Conservation (phyloP, 179 eudicot species). For the Beta lomatogona region DNA sequence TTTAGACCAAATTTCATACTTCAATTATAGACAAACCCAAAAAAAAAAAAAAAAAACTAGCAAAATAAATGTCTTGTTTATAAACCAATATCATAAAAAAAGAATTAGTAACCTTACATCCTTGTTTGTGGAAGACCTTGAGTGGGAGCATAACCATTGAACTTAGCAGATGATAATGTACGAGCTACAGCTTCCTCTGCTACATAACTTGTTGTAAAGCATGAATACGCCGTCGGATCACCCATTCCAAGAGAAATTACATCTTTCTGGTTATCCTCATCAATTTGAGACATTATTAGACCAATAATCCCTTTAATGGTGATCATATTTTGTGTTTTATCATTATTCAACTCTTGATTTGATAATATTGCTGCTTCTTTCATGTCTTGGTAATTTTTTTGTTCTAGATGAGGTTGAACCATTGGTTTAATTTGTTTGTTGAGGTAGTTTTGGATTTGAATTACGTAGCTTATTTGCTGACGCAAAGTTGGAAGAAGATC, state of each 20-base stretch:
- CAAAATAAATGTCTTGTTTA: background rate
- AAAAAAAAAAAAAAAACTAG: no score
- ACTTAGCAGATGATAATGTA: conserved; percentile 48
- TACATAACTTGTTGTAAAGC: conserved; percentile 55
- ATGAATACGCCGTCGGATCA: conserved; percentile 77
- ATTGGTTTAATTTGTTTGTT: background rate
- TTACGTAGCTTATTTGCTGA: background rate
- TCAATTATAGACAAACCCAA: background rate
- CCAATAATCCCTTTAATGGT: conserved; percentile 84
- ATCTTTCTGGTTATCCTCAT: conserved; percentile 26
- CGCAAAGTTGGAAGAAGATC: background rate
- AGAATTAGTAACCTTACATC: conserved; percentile 40
- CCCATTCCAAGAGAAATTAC: conserved; percentile 87
- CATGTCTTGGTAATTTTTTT: conserved; percentile 15
- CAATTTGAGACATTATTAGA: conserved; percentile 57
- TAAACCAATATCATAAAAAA: background rate
- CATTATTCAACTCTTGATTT: conserved; percentile 10
- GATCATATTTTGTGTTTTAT: conserved; percentile 41
- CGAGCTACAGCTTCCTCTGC: conserved; percentile 58
- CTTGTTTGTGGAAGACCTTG: conserved; percentile 83
- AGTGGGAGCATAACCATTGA: conserved; percentile 95
- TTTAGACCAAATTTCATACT: background rate
- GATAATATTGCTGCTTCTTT: conserved; percentile 22
- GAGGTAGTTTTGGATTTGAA: background rate
- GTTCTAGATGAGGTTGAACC: conserved; percentile 7